phyloP scores from a whole-genome alignment of 1,139 yeast genomes.

The Blastobotrys raffinosifermentans region DNA sequence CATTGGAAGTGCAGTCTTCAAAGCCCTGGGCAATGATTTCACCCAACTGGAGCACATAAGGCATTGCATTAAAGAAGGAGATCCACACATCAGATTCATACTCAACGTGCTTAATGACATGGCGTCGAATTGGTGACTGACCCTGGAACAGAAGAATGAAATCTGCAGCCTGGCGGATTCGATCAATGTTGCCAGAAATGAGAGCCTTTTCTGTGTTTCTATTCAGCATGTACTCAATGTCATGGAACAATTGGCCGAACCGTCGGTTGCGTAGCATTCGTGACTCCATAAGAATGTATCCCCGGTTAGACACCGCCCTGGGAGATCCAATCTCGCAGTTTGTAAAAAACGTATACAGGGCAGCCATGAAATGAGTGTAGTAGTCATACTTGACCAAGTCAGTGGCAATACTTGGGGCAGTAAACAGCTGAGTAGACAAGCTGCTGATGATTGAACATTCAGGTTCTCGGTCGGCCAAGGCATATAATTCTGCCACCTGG shows the following conservation, averaged over 20 bases:
- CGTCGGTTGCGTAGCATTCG: conserved; percentile 59
- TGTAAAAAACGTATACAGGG: conserved; percentile 61
- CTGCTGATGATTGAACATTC: conserved; percentile 71
- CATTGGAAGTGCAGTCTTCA: conserved; percentile 12
- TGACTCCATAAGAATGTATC: conserved; percentile 31
- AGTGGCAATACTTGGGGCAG: conserved; percentile 76
- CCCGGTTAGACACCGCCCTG: conserved; percentile 37
- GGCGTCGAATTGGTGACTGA: conserved; percentile 67
- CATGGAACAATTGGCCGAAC: conserved; percentile 82
- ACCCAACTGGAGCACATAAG: conserved; percentile 35
- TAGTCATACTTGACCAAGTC: conserved; percentile 66
- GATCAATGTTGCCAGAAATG: conserved; percentile 29
- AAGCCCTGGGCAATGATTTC: conserved; percentile 35
- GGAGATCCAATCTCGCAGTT: conserved; percentile 49
- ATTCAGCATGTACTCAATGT: conserved; percentile 69
- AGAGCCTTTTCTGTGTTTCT: conserved; percentile 52
- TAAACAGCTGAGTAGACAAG: conserved; percentile 79
- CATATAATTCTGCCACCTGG: conserved; percentile 65
- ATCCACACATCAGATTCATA: conserved; percentile 87
- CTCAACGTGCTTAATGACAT: conserved; percentile 78
- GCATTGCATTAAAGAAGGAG: conserved; percentile 71
- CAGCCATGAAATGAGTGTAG: conserved; percentile 58
- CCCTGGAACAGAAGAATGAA: conserved; percentile 73
- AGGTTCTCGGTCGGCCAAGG: conserved; percentile 71
- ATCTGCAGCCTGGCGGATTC: conserved; percentile 50